phyloP scores from a whole-genome alignment of 352 stramenopile species.

The Pythium phragmitis region DNA sequence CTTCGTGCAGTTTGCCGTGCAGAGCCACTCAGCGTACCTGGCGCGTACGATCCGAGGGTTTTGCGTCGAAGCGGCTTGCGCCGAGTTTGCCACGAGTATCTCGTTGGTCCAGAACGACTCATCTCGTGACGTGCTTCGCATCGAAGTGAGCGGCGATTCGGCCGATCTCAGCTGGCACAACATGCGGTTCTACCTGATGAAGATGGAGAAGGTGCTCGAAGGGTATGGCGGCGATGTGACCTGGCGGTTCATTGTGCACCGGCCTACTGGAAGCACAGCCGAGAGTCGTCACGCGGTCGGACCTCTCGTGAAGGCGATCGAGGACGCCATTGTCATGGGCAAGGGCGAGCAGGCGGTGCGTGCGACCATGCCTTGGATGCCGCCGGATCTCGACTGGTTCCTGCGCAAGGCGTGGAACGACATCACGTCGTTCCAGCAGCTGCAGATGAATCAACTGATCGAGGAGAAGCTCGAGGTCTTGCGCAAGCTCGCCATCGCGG shows the following conservation, averaged over 20 bases:
- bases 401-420: slow-evolving; percentile 16
- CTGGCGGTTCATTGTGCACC: not conserved
- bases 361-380: slow-evolving; percentile 13
- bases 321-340: not conserved
- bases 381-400: slow-evolving; percentile 20
- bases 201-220: slow-evolving; percentile 25
- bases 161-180: slow-evolving; percentile 3
- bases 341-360: not conserved
- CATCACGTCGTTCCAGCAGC: slow-evolving; percentile 6
- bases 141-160: slow-evolving; percentile 14
- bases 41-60: slow-evolving; percentile 2
- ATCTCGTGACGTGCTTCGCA: slow-evolving; percentile 5
- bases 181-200: slow-evolving; percentile 21
- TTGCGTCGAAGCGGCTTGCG: slow-evolving; percentile 13
- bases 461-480: slow-evolving; percentile 22
- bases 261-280: not conserved
- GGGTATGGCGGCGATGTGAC: slow-evolving; percentile 4
- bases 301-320: not conserved
- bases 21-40: slow-evolving; percentile 25
- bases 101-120: not conserved
- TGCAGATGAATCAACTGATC: slow-evolving; percentile 17
- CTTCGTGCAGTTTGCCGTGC: slow-evolving; percentile 32
- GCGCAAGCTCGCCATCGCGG: slow-evolving; percentile 17
- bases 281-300: not conserved
- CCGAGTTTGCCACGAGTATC: slow-evolving; percentile 18